A percentile compares a stretch with the other conserved stretches of the same genome.
phyloP scores from a whole-genome alignment of 805 yeast genomes.

The Nakazawaea laoshanensis region DNA sequence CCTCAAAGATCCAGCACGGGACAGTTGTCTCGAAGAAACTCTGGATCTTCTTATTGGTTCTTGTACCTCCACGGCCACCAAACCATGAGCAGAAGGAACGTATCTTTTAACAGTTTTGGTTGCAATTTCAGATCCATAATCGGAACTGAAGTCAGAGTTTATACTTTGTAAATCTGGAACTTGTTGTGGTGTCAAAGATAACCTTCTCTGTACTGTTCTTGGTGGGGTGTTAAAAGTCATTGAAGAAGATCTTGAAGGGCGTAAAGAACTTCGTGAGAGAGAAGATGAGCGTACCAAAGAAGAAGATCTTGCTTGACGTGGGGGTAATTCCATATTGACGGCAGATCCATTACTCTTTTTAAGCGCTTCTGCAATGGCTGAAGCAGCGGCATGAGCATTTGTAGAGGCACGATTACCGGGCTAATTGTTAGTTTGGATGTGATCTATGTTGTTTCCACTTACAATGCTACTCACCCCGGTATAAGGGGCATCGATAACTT shows the following conservation, averaged over 20 bases:
- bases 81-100: slow-evolving; percentile 67
- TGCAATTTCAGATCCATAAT: neutral
- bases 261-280: too few relatives aligned
- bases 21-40: slow-evolving; percentile 2
- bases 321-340: slow-evolving; percentile 24
- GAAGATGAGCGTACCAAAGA: too few relatives aligned
- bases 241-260: neutral
- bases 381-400: slow-evolving; percentile 58
- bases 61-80: slow-evolving; percentile 64
- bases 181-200: slow-evolving; percentile 13
- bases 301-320: slow-evolving; percentile 18
- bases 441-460: too few relatives aligned
- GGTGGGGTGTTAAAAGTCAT: too few relatives aligned
- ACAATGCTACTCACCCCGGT: slow-evolving; percentile 12
- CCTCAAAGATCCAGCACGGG: slow-evolving; percentile 12
- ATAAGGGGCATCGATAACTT: slow-evolving; percentile 10
- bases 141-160: neutral
- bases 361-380: slow-evolving; percentile 43
- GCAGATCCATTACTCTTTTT: slow-evolving; percentile 24
- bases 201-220: slow-evolving; percentile 2
- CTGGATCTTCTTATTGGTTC: slow-evolving; percentile 20
- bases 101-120: slow-evolving; percentile 50
- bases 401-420: slow-evolving; percentile 25
- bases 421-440: too few relatives aligned
- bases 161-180: slow-evolving; percentile 6